These are phyloP conservation scores for Taphrina confusa DNA, from an alignment of 1,139 yeast genomes.

Conservation along the genomic window DNA sequence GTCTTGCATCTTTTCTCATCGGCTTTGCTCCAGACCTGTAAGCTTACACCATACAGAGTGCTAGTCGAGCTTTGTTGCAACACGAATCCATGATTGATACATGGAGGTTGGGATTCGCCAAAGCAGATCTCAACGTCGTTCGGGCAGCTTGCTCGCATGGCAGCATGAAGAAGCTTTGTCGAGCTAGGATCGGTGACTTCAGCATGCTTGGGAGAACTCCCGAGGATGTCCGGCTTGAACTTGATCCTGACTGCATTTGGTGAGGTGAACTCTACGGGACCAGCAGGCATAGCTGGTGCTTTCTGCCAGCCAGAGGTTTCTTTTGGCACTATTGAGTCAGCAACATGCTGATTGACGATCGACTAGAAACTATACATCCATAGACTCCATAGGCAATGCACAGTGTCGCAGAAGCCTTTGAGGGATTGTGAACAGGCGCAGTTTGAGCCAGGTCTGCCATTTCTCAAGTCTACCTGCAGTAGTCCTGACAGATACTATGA, in stretches of 20 bases:
- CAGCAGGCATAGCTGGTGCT: slow-evolving; percentile 5
- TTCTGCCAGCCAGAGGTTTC: slow-evolving; percentile 23
- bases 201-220: slow-evolving; percentile 26
- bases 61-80: slow-evolving; percentile 28
- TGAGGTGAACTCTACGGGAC: slow-evolving; percentile 3
- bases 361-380: neutral
- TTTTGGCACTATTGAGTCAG: slow-evolving; percentile 10
- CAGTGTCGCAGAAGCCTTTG: slow-evolving; percentile 4
- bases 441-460: slow-evolving; percentile 13
- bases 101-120: slow-evolving; percentile 27
- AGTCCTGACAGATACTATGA: too few species aligned
- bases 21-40: slow-evolving; percentile 32
- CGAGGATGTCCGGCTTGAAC: slow-evolving; percentile 32
- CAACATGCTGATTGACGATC: neutral
- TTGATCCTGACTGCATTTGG: slow-evolving; percentile 6
- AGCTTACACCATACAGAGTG: slow-evolving; percentile 28
- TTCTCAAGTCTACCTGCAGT: too few species aligned
- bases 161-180: slow-evolving; percentile 27
- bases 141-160: slow-evolving; percentile 33
- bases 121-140: slow-evolving; percentile 29
- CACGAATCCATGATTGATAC: slow-evolving; percentile 26
- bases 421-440: neutral
- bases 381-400: slow-evolving; percentile 29
- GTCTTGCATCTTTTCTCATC: slow-evolving; percentile 14
- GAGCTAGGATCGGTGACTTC: slow-evolving; percentile 16